Percentiles rank a stretch among this genome's conserved stretches.
These are phyloP conservation scores for Beauveria caledonica DNA, from an alignment of 2,329 filamentous ascomycete genomes.

Conservation along the genomic window DNA sequence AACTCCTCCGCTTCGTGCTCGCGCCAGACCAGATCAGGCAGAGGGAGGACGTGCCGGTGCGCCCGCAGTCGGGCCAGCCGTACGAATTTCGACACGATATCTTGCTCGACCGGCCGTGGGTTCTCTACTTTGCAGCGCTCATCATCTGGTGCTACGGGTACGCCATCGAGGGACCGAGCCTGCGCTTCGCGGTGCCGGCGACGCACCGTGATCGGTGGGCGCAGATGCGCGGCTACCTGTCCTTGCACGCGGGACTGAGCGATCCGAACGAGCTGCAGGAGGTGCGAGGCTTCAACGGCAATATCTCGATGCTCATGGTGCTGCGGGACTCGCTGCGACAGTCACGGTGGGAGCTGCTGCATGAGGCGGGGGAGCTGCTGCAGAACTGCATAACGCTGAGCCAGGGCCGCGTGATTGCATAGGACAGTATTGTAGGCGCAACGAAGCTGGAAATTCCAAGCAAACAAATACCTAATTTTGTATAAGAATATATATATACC, in stretches of 20 bases:
- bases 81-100: conserved; percentile 86
- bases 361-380: conserved; percentile 75
- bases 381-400: conserved; percentile 67
- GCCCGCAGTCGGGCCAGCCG: conserved; percentile 32
- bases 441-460: no score
- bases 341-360: conserved; percentile 84
- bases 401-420: conserved; percentile 18
- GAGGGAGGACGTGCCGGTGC: conserved; percentile 30
- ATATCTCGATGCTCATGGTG: conserved; percentile 71
- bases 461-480: no score
- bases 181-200: conserved; percentile 36
- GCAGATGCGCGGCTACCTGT: conserved; percentile 74
- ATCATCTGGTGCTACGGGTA: conserved; percentile 95
- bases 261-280: conserved; percentile 70
- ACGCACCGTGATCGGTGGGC: conserved; percentile 58
- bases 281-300: conserved; percentile 71
- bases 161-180: conserved; percentile 69
- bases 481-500: no score
- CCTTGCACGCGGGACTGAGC: conserved; percentile 60
- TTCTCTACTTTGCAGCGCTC: conserved; percentile 84
- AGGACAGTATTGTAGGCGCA: no score
- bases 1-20: conserved; percentile 80
- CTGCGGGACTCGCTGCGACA: conserved; percentile 73
- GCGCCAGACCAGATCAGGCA: conserved; percentile 40
- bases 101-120: conserved; percentile 87